Percentiles rank a stretch among this genome's conserved stretches.
These are phyloP conservation scores for Detonula confervacea DNA, from an alignment of 352 stramenopile species.

Conservation along the genomic window DNA sequence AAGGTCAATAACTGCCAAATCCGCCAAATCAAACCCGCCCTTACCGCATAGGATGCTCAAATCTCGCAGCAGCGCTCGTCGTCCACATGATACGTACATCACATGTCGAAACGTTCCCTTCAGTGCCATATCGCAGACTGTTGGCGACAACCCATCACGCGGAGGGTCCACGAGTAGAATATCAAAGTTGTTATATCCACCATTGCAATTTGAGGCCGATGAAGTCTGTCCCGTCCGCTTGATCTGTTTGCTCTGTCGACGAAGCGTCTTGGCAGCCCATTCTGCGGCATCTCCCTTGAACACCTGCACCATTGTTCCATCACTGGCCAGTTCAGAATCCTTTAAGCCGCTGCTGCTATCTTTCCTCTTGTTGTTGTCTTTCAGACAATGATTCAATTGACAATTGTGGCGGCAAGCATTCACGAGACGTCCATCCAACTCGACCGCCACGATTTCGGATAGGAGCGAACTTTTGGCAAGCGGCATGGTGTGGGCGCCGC, in stretches of 20 bases:
- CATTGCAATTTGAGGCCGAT: background rate
- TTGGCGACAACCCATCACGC: slow-evolving; percentile 58
- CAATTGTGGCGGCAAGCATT: slow-evolving; percentile 65
- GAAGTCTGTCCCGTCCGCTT: background rate
- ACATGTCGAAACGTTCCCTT: slow-evolving; percentile 61
- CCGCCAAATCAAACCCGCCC: slow-evolving; percentile 59
- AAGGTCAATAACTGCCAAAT: slow-evolving; percentile 74
- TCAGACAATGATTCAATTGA: slow-evolving; percentile 55
- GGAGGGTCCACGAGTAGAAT: slow-evolving; percentile 80
- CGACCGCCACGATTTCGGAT: slow-evolving; percentile 62
- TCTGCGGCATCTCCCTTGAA: slow-evolving; percentile 58
- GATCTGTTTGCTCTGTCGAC: background rate
- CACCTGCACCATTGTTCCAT: slow-evolving; percentile 48
- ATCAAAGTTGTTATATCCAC: slow-evolving; percentile 54
- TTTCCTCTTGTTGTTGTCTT: slow-evolving; percentile 9
- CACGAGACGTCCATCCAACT: slow-evolving; percentile 73
- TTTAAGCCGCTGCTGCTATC: too few relatives aligned
- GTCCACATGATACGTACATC: slow-evolving; percentile 77
- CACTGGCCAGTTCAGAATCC: too few relatives aligned
- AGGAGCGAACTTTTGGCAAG: slow-evolving; percentile 64
- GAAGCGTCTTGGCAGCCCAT: slow-evolving; percentile 55
- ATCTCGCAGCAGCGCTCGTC: slow-evolving; percentile 67
- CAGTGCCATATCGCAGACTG: slow-evolving; percentile 71
- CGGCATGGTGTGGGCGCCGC: slow-evolving; percentile 76
- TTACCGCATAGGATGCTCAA: slow-evolving; percentile 50